Percentiles rank a stretch among this genome's conserved stretches.
Evolutionary conservation across 2,329 filamentous ascomycete genomes (phyloP).

Genomic region (Sclerotinia borealis): DNA sequence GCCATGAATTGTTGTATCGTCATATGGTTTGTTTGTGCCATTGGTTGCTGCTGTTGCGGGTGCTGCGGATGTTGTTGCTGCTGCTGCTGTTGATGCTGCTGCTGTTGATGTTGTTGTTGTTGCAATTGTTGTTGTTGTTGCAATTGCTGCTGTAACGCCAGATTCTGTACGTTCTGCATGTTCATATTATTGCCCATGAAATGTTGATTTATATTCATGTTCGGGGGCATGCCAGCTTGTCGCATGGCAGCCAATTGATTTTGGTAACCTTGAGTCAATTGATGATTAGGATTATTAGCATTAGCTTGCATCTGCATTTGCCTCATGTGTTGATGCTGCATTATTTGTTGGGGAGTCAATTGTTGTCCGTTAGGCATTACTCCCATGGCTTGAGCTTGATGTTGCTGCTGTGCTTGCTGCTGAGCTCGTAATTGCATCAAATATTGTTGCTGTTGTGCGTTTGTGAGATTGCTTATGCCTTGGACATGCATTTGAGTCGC

Average conservation of each 20-base stretch:
- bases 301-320: constrained; percentile 8
- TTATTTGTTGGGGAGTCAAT: constrained; percentile 9
- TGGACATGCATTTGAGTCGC: constrained; percentile 24
- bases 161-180: constrained; percentile 9
- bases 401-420: constrained; percentile 11
- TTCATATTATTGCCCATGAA: constrained; percentile 8
- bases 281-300: background rate
- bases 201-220: constrained; percentile 9
- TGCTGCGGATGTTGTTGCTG: constrained; percentile 2
- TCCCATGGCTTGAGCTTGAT: constrained; percentile 7
- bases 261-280: constrained; percentile 7
- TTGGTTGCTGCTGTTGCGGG: background rate
- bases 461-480: constrained; percentile 36
- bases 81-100: background rate
- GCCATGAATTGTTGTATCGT: background rate
- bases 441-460: constrained; percentile 22
- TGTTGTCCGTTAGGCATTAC: constrained; percentile 7
- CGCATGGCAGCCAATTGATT: constrained; percentile 7
- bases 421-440: constrained; percentile 25
- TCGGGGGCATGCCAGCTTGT: constrained; percentile 3
- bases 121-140: background rate
- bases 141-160: background rate
- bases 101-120: background rate
- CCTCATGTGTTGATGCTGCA: constrained; percentile 9
- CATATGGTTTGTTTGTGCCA: background rate